Evolutionary conservation across 257 asterid genomes (phyloP).

Genomic region (Solanum okadae): DNA sequence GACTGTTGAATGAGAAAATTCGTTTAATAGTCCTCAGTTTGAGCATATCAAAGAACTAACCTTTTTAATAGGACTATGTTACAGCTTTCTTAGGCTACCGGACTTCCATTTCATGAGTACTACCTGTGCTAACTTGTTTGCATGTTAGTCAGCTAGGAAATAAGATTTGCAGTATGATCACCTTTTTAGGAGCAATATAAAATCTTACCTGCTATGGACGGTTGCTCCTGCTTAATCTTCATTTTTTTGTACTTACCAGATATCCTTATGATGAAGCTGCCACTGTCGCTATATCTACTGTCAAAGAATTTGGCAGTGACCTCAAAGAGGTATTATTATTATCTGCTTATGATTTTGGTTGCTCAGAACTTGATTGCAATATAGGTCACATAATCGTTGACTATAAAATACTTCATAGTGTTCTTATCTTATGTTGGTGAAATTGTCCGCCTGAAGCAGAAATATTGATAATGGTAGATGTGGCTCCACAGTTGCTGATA

Average conservation of each 20-base stretch:
- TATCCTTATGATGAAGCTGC: constrained; percentile 95
- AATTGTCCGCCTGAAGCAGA: background rate
- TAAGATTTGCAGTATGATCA: background rate
- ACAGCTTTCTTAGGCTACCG: background rate
- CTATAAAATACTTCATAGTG: background rate
- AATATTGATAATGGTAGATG: background rate
- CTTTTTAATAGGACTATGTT: background rate
- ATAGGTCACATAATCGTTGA: background rate
- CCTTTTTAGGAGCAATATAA: background rate
- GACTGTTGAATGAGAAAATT: background rate
- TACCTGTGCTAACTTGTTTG: background rate
- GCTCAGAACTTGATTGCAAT: background rate
- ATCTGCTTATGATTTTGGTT: background rate
- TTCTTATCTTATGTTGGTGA: background rate
- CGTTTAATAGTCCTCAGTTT: background rate
- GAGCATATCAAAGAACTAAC: background rate
- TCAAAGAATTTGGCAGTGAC: constrained; percentile 51
- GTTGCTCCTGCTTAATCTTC: background rate
- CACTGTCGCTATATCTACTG: constrained; percentile 68
- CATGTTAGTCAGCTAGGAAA: background rate
- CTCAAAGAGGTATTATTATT: constrained; percentile 70
- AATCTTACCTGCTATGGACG: background rate
- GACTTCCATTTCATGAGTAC: background rate
- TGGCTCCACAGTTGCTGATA: background rate
- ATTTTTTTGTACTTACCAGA: constrained; percentile 21